These are phyloP conservation scores for Tolypocladium inflatum DNA, from an alignment of 2,329 filamentous ascomycete genomes.

Conservation along the genomic window DNA sequence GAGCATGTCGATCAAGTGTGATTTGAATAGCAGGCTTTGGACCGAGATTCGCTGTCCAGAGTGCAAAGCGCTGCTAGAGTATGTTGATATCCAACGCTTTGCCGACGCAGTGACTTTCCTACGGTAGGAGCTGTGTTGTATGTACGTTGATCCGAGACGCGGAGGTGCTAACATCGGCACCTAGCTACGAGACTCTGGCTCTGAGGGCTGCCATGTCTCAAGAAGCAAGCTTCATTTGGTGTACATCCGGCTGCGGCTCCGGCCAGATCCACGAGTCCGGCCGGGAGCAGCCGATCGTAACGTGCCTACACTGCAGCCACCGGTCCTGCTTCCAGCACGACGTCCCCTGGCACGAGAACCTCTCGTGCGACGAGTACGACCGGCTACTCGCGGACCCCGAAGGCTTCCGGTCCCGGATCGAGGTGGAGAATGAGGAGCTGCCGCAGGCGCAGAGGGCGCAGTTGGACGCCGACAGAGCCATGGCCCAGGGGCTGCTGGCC, in stretches of 20 bases:
- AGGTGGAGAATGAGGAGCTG: neutral
- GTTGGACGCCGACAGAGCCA: neutral
- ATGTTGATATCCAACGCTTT: neutral
- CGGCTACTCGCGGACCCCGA: neutral
- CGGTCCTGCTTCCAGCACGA: neutral
- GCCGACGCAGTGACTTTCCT: neutral
- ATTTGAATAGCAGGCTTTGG: neutral
- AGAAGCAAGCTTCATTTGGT: neutral
- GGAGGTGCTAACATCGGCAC: neutral
- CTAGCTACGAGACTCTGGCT: neutral
- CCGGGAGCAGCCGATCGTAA: neutral
- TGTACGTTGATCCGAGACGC: neutral
- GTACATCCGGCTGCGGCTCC: neutral
- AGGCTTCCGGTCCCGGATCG: neutral
- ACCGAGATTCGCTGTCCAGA: neutral
- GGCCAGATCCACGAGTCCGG: neutral
- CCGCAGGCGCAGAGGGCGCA: too few relatives aligned
- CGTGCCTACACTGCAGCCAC: neutral
- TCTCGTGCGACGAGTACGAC: neutral
- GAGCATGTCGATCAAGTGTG: neutral
- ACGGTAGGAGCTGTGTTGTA: neutral
- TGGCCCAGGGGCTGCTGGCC: too few relatives aligned
- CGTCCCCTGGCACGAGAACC: neutral
- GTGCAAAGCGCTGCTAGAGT: neutral
- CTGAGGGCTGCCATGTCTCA: neutral